Percentiles rank a stretch among this genome's conserved stretches.
Evolutionary conservation across 2,329 filamentous ascomycete species (phyloP).

Genomic region (Arthrobotrys sinensis): DNA sequence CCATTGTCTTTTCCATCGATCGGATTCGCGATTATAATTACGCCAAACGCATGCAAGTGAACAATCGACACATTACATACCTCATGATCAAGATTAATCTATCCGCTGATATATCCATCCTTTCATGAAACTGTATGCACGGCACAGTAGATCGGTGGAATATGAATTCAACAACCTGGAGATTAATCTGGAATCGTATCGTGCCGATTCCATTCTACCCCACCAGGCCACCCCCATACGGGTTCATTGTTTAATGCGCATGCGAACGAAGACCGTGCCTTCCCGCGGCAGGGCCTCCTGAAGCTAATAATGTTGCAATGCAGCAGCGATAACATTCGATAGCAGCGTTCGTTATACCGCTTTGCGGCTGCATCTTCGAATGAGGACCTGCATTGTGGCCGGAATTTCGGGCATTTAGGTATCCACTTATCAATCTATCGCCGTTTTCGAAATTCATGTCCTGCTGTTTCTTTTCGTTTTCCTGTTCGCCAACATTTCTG

Average conservation of each 20-base stretch:
- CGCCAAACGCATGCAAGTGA: background rate
- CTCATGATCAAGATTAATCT: background rate
- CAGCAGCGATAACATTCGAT: background rate
- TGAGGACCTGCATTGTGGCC: conserved; percentile 3
- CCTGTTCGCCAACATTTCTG: background rate
- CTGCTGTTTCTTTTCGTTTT: conserved; percentile 5
- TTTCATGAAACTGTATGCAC: too few relatives aligned
- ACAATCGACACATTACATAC: too few relatives aligned
- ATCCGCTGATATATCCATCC: too few relatives aligned
- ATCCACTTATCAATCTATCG: conserved; percentile 18
- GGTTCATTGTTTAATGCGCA: background rate
- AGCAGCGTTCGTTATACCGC: background rate
- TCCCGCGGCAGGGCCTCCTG: background rate
- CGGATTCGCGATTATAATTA: background rate
- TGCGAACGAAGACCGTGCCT: background rate
- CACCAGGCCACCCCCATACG: too few relatives aligned
- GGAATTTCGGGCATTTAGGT: conserved; percentile 1
- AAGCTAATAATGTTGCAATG: background rate
- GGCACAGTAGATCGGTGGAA: too few relatives aligned
- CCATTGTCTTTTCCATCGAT: background rate
- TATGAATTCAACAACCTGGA: background rate
- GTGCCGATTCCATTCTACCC: too few relatives aligned
- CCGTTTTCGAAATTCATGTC: conserved; percentile 13
- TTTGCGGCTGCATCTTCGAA: conserved; percentile 20
- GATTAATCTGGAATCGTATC: background rate